Evolutionary conservation across 331 rosid genomes (phyloP).

Genomic region (Ulmus americana): DNA sequence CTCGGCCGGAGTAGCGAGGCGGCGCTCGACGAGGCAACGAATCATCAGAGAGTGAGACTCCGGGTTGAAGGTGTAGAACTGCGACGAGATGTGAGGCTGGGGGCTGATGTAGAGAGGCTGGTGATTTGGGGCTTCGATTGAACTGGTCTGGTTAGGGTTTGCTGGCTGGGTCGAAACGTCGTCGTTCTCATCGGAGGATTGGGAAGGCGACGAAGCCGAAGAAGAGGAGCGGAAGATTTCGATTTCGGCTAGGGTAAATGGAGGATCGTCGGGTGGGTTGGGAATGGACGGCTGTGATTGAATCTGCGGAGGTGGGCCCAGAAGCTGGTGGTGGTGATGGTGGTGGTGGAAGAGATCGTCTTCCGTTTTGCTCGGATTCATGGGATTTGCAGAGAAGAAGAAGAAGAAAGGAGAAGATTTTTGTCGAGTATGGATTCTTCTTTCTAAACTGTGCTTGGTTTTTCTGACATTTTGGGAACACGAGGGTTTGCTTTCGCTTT

Average conservation of each 20-base stretch:
- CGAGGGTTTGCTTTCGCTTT: background rate
- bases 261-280: conserved; percentile 32
- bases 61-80: conserved; percentile 89
- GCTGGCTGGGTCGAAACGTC: conserved; percentile 26
- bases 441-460: conserved; percentile 12
- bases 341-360: conserved; percentile 57
- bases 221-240: conserved; percentile 69
- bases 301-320: conserved; percentile 44
- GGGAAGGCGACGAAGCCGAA: conserved; percentile 47
- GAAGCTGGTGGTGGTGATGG: conserved; percentile 37
- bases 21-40: conserved; percentile 65
- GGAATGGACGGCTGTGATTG: conserved; percentile 41
- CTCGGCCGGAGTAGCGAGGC: conserved; percentile 74
- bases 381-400: conserved; percentile 11
- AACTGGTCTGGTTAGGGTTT: conserved; percentile 14
- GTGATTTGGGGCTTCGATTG: conserved; percentile 6
- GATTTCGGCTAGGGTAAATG: conserved; percentile 68
- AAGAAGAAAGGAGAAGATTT: background rate
- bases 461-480: conserved; percentile 30
- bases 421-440: background rate
- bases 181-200: conserved; percentile 43
- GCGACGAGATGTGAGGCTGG: conserved; percentile 82
- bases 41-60: conserved; percentile 85
- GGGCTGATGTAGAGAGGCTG: conserved; percentile 50
- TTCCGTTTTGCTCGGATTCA: conserved; percentile 80